These are phyloP conservation scores for Fusarium concolor DNA, from an alignment of 2,329 filamentous ascomycete genomes.

Conservation along the genomic window DNA sequence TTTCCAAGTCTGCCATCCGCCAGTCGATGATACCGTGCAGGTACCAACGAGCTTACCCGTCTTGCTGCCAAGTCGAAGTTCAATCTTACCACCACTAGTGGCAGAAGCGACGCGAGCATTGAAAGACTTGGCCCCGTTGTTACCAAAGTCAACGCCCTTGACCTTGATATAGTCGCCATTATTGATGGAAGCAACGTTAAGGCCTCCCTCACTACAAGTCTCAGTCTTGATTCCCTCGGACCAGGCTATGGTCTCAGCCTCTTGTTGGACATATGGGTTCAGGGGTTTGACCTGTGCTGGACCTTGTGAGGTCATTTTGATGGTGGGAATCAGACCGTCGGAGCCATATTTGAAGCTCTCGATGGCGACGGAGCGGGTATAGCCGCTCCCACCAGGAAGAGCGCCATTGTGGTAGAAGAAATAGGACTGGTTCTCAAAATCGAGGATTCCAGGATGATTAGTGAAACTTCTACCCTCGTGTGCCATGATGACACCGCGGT, in stretches of 20 bases:
- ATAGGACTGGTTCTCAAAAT: constrained; percentile 9
- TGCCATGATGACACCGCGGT: constrained; percentile 4
- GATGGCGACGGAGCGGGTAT: constrained; percentile 2
- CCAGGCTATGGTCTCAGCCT: constrained; percentile 16
- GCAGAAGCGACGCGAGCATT: constrained; percentile 4
- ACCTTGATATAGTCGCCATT: constrained; percentile 22
- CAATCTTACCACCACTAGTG: neutral
- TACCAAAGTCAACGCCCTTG: constrained; percentile 6
- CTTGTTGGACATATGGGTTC: constrained; percentile 2
- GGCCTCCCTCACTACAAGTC: constrained; percentile 8
- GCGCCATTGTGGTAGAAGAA: constrained; percentile 22
- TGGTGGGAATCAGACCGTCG: neutral
- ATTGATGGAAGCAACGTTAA: neutral
- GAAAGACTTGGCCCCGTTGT: neutral
- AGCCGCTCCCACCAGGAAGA: neutral
- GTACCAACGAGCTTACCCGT: constrained; percentile 9
- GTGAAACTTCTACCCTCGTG: constrained; percentile 8
- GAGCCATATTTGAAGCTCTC: constrained; percentile 16
- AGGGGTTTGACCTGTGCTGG: neutral
- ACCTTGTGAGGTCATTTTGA: neutral
- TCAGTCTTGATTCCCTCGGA: constrained; percentile 13
- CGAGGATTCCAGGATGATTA: constrained; percentile 9
- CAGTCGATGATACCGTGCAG: constrained; percentile 9
- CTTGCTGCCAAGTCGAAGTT: constrained; percentile 2
- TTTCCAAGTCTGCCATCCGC: constrained; percentile 7